Evolutionary conservation across 1,284 basidiomycete genomes (phyloP).

Genomic region (Leccinum insolens): DNA sequence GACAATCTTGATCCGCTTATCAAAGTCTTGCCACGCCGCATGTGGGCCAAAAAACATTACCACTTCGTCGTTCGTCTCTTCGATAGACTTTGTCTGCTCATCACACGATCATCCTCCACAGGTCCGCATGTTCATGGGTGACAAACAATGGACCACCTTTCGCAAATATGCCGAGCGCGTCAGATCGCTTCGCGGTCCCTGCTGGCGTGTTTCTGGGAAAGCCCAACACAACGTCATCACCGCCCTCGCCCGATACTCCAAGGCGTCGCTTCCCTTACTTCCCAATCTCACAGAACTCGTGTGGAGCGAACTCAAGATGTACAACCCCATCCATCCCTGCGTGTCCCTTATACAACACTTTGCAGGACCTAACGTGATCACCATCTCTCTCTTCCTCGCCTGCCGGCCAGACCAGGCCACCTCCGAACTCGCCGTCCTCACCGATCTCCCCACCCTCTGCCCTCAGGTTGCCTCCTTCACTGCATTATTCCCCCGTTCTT

Average conservation of each 20-base stretch:
- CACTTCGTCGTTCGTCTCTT: constrained; percentile 21
- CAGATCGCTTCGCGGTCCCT: constrained; percentile 25
- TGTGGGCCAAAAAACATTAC: constrained; percentile 26
- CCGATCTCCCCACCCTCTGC: constrained; percentile 24
- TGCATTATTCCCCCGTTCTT: constrained; percentile 30
- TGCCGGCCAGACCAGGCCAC: constrained; percentile 29
- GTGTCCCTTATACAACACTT: constrained; percentile 31
- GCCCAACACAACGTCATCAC: constrained; percentile 28
- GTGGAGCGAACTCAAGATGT: constrained; percentile 32
- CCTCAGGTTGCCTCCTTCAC: constrained; percentile 31
- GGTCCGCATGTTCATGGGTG: constrained; percentile 29
- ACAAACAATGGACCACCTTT: constrained; percentile 30
- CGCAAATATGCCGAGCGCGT: constrained; percentile 29
- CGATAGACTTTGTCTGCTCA: neutral
- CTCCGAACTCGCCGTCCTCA: constrained; percentile 25
- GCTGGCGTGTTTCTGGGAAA: constrained; percentile 20
- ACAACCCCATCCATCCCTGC: constrained; percentile 29
- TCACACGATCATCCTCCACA: neutral
- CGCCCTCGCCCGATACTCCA: constrained; percentile 17
- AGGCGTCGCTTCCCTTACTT: constrained; percentile 25
- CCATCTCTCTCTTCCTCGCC: constrained; percentile 25
- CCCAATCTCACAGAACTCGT: constrained; percentile 32
- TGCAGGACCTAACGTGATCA: constrained; percentile 23
- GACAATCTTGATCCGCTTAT: constrained; percentile 31
- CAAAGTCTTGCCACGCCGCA: constrained; percentile 28